Base-by-base conservation (phyloP, 1,139 yeast species). In the Magnusiomyces suaveolens region DNA sequence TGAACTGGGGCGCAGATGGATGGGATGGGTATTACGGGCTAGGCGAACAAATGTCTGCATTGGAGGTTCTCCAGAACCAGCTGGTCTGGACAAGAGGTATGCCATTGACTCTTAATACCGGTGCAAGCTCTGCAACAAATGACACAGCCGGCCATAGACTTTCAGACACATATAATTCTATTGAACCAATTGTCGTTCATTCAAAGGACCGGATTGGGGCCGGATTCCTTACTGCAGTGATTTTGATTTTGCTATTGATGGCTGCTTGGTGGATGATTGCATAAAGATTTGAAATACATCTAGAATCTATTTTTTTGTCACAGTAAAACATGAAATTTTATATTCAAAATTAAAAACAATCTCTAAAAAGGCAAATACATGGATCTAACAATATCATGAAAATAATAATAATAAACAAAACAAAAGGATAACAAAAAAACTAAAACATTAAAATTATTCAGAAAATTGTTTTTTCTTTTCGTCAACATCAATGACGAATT, bases 11-110 rank as follows among this genome's bases (percentile, higher is more conserved):
- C 47, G 64, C 70, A 32, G 74, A 71, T 51, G 79, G 80, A 18
- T 90, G 89, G 85, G 97, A 90, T 69, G 84, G 82, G 2, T 67
- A 63, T 51, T 89, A 79, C 63, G 97, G 97, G 16, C 76, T 90
- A 41, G 97, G 97, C 60, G 97, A 90, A 70, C 96, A 90, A 69
- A 87, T 90, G 86, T 70, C 82, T 50, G 95, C 97, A 0, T 73
- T 89, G 56, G 97, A 89, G 67, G 81, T 80, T 2, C 78, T 89
- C 65, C 86, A 82, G 60, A 83, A 74, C 46, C 61, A 78, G 52
- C 64, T 80, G 41, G 68, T 74, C 18, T 65, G 66, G 53, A 60
- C 69, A 2, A 66, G 67, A 50, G 70, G 71, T 1, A 72, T 73
- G 0, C 81, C 83, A 1, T 70, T 66, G 56, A 73, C 76, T 1